Evolutionary conservation across 352 stramenopile genomes (phyloP).

Genomic region (Phytophthora pini): DNA sequence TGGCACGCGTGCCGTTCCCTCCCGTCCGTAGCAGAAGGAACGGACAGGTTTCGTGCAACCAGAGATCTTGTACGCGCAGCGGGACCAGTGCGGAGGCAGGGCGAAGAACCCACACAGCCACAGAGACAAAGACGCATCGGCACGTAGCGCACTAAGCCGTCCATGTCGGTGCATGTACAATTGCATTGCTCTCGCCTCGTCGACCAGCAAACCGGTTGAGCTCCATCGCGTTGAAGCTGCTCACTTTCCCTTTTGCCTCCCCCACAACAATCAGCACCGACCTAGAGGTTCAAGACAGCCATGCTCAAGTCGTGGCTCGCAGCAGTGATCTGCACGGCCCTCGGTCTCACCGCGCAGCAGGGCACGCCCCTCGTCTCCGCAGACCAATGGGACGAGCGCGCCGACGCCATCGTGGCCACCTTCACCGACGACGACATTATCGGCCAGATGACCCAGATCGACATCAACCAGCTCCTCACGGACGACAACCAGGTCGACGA

Average conservation of each 20-base stretch:
- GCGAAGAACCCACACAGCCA: background rate
- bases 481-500: conserved; percentile 38
- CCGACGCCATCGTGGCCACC: conserved; percentile 24
- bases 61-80: background rate
- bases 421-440: conserved; percentile 52
- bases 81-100: background rate
- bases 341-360: conserved; percentile 17
- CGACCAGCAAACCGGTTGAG: background rate
- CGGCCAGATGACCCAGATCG: conserved; percentile 90
- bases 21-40: background rate
- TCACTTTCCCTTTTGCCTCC: conserved; percentile 32
- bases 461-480: conserved; percentile 75
- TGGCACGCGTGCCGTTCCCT: background rate
- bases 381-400: conserved; percentile 24
- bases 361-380: conserved; percentile 15
- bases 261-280: conserved; percentile 5
- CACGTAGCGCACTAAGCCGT: too few species aligned
- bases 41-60: background rate
- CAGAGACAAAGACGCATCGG: background rate
- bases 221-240: conserved; percentile 1
- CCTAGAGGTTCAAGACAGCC: conserved; percentile 6
- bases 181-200: background rate
- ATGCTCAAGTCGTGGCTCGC: conserved; percentile 37
- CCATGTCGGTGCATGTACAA: too few species aligned
- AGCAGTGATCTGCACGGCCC: conserved; percentile 21